Evolutionary conservation across 179 eudicot species (phyloP).

Genomic region (Gypsophila paniculata): DNA sequence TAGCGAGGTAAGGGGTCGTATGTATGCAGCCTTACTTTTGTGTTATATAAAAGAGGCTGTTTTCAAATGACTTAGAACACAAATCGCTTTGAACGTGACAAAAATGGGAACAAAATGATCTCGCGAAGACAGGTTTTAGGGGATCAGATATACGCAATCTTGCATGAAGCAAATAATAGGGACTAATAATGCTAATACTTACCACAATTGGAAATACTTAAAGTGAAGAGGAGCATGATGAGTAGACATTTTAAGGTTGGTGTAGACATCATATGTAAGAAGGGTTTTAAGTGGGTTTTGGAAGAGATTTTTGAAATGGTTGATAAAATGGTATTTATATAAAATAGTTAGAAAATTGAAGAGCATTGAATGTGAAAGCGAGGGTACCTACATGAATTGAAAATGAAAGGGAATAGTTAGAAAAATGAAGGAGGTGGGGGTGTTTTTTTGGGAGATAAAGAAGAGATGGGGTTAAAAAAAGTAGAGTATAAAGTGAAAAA

Average conservation of each 20-base stretch:
- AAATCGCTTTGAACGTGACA: too few species aligned
- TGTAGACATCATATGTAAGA: conserved; percentile 35
- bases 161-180: neutral
- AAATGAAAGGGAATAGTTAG: conserved; percentile 17
- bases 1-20: too few species aligned
- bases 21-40: too few species aligned
- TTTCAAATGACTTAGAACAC: too few species aligned
- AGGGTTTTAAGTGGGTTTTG: conserved; percentile 31
- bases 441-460: conserved; percentile 11
- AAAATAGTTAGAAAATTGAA: conserved; percentile 6
- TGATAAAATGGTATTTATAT: conserved; percentile 19
- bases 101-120: neutral
- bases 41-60: too few species aligned
- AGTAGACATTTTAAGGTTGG: conserved; percentile 23
- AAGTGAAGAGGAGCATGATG: conserved; percentile 33
- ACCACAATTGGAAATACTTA: conserved; percentile 45
- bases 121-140: neutral
- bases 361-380: conserved; percentile 6
- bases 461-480: conserved; percentile 12
- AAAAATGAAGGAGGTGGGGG: conserved; percentile 15
- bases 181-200: conserved; percentile 15
- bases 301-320: conserved; percentile 25
- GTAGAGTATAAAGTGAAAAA: conserved; percentile 28
- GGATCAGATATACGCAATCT: conserved; percentile 19
- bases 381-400: too few species aligned